These are phyloP conservation scores for Hyphopichia wangnamkhiaoensis DNA, from an alignment of 1,139 yeast genomes.

Conservation along the genomic window DNA sequence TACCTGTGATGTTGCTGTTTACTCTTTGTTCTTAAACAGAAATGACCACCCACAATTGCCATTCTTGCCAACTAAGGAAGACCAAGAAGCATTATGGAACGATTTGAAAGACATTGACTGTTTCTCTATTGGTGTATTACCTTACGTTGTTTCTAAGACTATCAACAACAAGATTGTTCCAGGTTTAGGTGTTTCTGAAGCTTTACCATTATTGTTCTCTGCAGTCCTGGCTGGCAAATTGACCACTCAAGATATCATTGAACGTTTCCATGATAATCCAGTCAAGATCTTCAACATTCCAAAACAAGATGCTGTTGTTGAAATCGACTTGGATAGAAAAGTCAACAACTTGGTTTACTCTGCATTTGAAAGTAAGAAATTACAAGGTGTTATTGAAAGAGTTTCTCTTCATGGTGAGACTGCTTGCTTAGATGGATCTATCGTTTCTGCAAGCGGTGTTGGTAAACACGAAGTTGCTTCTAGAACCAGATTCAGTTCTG, in stretches of 20 bases:
- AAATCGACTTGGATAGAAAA: conserved; percentile 77
- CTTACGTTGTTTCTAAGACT: conserved; percentile 69
- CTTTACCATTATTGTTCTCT: conserved; percentile 76
- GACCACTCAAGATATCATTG: conserved; percentile 69
- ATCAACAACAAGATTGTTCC: conserved; percentile 60
- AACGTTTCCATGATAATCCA: conserved; percentile 81
- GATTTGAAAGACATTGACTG: conserved; percentile 74
- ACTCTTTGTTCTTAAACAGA: conserved; percentile 74
- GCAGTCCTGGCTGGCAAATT: conserved; percentile 78
- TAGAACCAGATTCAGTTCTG: conserved; percentile 40
- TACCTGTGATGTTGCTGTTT: conserved; percentile 88
- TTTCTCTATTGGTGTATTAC: conserved; percentile 82
- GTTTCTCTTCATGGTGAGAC: conserved; percentile 79
- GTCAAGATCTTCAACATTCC: conserved; percentile 80
- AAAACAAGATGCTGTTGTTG: conserved; percentile 75
- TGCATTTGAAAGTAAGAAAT: conserved; percentile 50
- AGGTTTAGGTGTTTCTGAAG: conserved; percentile 78
- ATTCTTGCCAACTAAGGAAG: conserved; percentile 78
- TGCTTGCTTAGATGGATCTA: conserved; percentile 79
- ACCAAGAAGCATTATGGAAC: conserved; percentile 83
- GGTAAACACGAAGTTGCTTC: conserved; percentile 59
- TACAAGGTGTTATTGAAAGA: conserved; percentile 84
- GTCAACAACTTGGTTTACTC: conserved; percentile 50
- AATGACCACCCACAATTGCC: conserved; percentile 69
- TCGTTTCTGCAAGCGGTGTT: conserved; percentile 55